Conservation (phyloP, 108 stramenopile genomes). For the Cyclostephanos invisitatus region DNA sequence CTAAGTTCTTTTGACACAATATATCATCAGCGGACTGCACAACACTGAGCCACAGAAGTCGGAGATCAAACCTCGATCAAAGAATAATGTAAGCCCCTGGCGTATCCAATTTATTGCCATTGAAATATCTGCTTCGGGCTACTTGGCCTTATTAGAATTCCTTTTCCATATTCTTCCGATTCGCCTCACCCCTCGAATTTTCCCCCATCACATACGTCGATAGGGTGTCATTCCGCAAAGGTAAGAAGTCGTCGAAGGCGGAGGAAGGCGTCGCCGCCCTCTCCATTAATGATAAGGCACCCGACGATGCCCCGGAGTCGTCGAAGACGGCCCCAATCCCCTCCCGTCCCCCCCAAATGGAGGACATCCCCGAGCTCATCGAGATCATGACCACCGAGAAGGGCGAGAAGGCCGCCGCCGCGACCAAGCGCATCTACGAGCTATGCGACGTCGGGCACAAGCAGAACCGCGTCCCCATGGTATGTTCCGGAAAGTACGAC, state of each 20-base stretch:
- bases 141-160: neutral
- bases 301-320: neutral
- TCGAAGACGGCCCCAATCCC: slow-evolving; percentile 4
- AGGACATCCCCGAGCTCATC: slow-evolving; percentile 89
- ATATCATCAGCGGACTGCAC: no score
- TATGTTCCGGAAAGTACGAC: slow-evolving; percentile 89
- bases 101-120: neutral
- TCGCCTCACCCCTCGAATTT: neutral
- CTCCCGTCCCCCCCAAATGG: slow-evolving; percentile 75
- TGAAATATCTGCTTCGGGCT: neutral
- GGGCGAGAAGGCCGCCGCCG: slow-evolving; percentile 88
- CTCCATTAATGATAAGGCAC: neutral
- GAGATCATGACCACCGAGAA: slow-evolving; percentile 84
- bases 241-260: slow-evolving; percentile 20
- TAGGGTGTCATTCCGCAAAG: slow-evolving; percentile 49
- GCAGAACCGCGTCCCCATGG: slow-evolving; percentile 92
- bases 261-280: slow-evolving; percentile 5
- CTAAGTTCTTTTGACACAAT: no score
- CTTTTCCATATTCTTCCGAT: neutral
- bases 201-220: neutral
- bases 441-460: slow-evolving; percentile 92
- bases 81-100: neutral
- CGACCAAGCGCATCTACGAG: slow-evolving; percentile 91
- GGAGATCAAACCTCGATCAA: neutral
- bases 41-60: no score